Base-by-base conservation (phyloP, 306 rosid genomes). In the Acacia crassicarpa region DNA sequence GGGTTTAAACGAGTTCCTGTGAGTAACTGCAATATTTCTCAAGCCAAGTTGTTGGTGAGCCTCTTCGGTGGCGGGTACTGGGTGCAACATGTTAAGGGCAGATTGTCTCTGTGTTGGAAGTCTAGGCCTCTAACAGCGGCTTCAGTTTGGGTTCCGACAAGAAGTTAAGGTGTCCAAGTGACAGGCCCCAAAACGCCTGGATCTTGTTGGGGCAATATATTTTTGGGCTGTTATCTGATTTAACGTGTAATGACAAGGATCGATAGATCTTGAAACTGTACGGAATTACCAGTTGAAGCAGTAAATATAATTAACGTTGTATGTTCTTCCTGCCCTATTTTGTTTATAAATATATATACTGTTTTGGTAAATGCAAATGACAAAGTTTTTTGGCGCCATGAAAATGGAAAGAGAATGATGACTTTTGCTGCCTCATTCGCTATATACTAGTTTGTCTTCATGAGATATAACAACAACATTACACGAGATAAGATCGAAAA, bases 41-140 rank as follows among this genome's bases (percentile, higher is more conserved):
- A 91, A 75, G 96, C 96, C 20, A 91, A 87, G 82, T 88, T 77
- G 77, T 81, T 91, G 87, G 84, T 88, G n/a, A 85, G 88, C 80
- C 43, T 90, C 81, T 91, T 90, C 38, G 88, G 87, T 65, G 88
- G 88, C 38, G 93, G 87, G 67, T 90, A 87, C 77, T 88, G 93
- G 92, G 93, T 87, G 53, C 92, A 91, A 33, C 81, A 77, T 19
- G 86, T 87, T 53, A 85, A 87, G 19, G 33, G 80, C 65, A 87
- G 75, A 73, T 68, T 90, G 79, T 80, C 86, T 59, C 67, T 91
- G 84, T 88, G 86, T 84, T 91, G 92, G 93, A 90, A 87, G 77
- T 90, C 92, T 82, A 88, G 88, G 83, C 93, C 96, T 75, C 82
- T 91, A 88, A 86, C 83, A 20, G 46, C 87, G 6, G 90, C 89